These are phyloP conservation scores for Solanum lycopersicoides DNA, from an alignment of 257 asterid genomes.

Conservation along the genomic window DNA sequence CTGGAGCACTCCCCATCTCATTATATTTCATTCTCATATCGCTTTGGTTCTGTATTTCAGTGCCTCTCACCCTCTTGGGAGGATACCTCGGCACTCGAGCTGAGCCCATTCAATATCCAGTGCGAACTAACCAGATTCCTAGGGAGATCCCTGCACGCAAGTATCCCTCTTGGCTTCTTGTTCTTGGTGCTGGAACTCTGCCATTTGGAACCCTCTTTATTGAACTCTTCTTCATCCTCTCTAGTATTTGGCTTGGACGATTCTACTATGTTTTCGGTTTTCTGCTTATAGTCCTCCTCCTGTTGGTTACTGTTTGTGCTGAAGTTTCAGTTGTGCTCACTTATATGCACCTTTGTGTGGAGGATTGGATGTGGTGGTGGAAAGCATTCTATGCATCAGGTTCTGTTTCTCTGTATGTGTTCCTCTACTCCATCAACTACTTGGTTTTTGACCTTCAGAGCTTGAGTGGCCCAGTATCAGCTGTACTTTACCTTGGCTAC, in stretches of 20 bases:
- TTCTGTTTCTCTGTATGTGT: slow-evolving; percentile 71
- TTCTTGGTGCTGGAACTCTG: slow-evolving; percentile 87
- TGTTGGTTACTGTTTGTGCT: slow-evolving; percentile 67
- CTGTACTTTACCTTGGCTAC: slow-evolving; percentile 64
- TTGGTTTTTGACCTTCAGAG: slow-evolving; percentile 80
- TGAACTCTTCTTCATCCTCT: slow-evolving; percentile 81
- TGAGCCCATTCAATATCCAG: slow-evolving; percentile 61
- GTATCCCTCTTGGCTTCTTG: slow-evolving; percentile 79
- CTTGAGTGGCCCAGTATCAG: slow-evolving; percentile 78
- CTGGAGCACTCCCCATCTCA: slow-evolving; percentile 78
- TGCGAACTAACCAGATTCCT: slow-evolving; percentile 73
- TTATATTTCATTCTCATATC: slow-evolving; percentile 50
- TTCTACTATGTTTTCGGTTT: slow-evolving; percentile 80
- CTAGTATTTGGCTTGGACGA: slow-evolving; percentile 82
- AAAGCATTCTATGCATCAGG: slow-evolving; percentile 78
- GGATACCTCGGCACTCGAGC: slow-evolving; percentile 62
- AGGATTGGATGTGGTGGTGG: slow-evolving; percentile 99
- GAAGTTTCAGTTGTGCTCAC: slow-evolving; percentile 81
- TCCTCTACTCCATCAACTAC: slow-evolving; percentile 71
- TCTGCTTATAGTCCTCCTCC: slow-evolving; percentile 47
- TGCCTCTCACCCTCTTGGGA: slow-evolving; percentile 79
- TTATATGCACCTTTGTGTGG: slow-evolving; percentile 84
- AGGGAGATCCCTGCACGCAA: slow-evolving; percentile 77
- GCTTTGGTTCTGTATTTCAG: slow-evolving; percentile 84
- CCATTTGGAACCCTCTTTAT: slow-evolving; percentile 89